phyloP scores from a whole-genome alignment of 2,329 filamentous ascomycete genomes.

The Pyrenophora teres region DNA sequence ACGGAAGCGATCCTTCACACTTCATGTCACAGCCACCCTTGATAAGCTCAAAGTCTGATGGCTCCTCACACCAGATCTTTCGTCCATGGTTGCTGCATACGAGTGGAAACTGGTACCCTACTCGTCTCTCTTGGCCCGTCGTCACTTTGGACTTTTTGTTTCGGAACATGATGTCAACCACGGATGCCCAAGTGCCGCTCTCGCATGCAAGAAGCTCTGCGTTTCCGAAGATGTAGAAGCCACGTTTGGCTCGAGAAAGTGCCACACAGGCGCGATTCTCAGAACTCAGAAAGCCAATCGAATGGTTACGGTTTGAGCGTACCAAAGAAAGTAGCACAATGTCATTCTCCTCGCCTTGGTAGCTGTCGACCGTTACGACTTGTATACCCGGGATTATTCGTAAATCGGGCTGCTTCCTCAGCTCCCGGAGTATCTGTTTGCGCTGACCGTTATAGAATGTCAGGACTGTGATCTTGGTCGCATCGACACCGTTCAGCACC shows the following conservation, averaged over 20 bases:
- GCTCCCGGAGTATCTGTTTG: constrained; percentile 62
- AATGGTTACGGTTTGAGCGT: constrained; percentile 63
- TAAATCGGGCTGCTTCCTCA: constrained; percentile 54
- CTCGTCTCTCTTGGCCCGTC: constrained; percentile 34
- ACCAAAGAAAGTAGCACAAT: constrained; percentile 81
- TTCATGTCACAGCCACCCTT: constrained; percentile 38
- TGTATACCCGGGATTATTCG: constrained; percentile 49
- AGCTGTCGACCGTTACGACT: constrained; percentile 83
- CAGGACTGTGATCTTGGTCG: constrained; percentile 72
- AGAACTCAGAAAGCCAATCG: constrained; percentile 75
- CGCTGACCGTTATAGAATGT: constrained; percentile 89
- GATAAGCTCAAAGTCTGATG: constrained; percentile 35
- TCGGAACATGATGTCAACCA: constrained; percentile 54
- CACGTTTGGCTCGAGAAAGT: constrained; percentile 72
- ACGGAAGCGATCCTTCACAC: constrained; percentile 38
- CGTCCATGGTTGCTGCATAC: constrained; percentile 64
- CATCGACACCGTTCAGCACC: constrained; percentile 65
- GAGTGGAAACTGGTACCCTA: constrained; percentile 64
- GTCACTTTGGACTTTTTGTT: constrained; percentile 44
- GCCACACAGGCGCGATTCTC: constrained; percentile 67
- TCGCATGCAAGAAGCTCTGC: constrained; percentile 56
- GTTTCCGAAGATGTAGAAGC: constrained; percentile 87
- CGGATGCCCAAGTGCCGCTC: constrained; percentile 58
- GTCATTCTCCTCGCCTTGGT: constrained; percentile 85
- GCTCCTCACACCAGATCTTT: constrained; percentile 55